These are phyloP conservation scores for Colletotrichum chlorophyti DNA, from an alignment of 2,329 filamentous ascomycete species.

Conservation along the genomic window DNA sequence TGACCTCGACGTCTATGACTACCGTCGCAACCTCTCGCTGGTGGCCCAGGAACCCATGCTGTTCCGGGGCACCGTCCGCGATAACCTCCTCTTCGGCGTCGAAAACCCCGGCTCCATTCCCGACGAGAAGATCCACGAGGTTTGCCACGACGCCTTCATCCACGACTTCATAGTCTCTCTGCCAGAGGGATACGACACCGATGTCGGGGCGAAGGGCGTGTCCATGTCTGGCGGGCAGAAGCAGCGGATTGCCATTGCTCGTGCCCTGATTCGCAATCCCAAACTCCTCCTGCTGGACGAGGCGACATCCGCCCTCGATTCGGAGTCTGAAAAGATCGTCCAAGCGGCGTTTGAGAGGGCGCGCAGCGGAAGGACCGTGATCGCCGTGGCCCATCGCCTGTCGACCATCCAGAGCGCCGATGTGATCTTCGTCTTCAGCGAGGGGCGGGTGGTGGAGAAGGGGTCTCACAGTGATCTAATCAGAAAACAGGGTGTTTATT, in stretches of 20 bases:
- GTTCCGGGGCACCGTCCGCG: slow-evolving; percentile 55
- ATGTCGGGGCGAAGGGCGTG: slow-evolving; percentile 63
- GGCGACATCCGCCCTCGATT: slow-evolving; percentile 62
- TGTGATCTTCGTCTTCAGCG: slow-evolving; percentile 50
- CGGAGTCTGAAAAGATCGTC: slow-evolving; percentile 61
- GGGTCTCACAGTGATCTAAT: slow-evolving; percentile 42
- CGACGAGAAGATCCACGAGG: slow-evolving; percentile 35
- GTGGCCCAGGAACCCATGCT: slow-evolving; percentile 60
- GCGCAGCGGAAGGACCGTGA: slow-evolving; percentile 38
- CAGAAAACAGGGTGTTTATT: slow-evolving; percentile 24
- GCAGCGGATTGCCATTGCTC: slow-evolving; percentile 62
- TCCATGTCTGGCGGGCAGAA: slow-evolving; percentile 62
- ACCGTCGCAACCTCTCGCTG: slow-evolving; percentile 51
- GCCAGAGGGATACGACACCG: slow-evolving; percentile 55
- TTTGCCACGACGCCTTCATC: slow-evolving; percentile 54
- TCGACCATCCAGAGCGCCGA: slow-evolving; percentile 52
- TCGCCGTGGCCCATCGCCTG: slow-evolving; percentile 50
- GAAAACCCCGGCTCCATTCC: slow-evolving; percentile 41
- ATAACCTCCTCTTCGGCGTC: slow-evolving; percentile 54
- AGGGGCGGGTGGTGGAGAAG: slow-evolving; percentile 47
- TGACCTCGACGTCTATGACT: slow-evolving; percentile 44
- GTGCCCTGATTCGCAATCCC: slow-evolving; percentile 59
- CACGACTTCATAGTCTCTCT: slow-evolving; percentile 61
- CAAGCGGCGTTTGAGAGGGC: slow-evolving; percentile 44
- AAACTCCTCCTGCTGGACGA: slow-evolving; percentile 62